These are phyloP conservation scores for Pythium sukuiense DNA, from an alignment of 352 stramenopile genomes.

Conservation along the genomic window DNA sequence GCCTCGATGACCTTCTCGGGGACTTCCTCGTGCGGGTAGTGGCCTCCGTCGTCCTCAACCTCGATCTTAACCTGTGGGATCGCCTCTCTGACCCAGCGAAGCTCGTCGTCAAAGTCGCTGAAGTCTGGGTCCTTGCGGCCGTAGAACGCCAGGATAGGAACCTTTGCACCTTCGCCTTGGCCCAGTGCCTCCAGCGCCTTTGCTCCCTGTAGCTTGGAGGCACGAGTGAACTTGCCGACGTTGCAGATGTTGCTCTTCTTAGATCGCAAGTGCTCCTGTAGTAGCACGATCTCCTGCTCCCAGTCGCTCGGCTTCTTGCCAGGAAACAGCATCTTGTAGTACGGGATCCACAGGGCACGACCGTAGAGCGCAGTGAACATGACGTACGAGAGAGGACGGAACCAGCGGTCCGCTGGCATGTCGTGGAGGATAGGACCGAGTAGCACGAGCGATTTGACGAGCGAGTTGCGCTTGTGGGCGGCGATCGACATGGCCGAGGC, in stretches of 20 bases:
- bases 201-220: neutral
- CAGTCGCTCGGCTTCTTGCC: neutral
- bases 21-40: constrained; percentile 5
- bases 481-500: neutral
- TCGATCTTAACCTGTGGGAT: constrained; percentile 2
- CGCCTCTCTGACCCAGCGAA: neutral
- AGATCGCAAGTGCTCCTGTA: neutral
- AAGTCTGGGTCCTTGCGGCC: neutral
- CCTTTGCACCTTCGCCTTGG: neutral
- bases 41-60: constrained; percentile 3
- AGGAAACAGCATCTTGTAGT: constrained; percentile 1
- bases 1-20: constrained; percentile 2
- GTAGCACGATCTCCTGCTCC: neutral
- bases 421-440: neutral
- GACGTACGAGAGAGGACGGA: neutral
- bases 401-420: neutral
- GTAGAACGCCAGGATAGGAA: neutral
- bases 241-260: constrained; percentile 3
- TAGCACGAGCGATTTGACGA: neutral
- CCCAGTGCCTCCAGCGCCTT: neutral
- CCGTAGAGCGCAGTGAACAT: neutral
- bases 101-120: constrained; percentile 2
- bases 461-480: neutral
- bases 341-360: neutral
- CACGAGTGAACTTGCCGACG: neutral